These are phyloP conservation scores for Alternaria burnsii DNA, from an alignment of 2,329 filamentous ascomycete genomes.

Conservation along the genomic window DNA sequence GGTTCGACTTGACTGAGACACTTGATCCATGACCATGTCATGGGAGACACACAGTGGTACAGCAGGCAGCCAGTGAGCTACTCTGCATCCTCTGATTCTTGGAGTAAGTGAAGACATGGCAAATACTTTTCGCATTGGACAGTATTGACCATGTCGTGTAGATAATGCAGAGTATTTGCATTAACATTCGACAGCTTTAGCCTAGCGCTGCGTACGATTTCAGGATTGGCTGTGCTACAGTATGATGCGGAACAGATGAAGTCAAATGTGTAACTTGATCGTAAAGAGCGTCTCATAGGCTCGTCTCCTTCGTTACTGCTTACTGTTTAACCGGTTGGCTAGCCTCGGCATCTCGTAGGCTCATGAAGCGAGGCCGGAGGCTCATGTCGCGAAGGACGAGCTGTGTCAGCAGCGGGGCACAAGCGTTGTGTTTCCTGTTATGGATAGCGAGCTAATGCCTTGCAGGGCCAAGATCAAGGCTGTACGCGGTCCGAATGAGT, in stretches of 20 bases:
- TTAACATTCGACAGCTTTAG: slow-evolving; percentile 25
- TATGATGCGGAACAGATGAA: neutral
- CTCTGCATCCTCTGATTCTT: neutral
- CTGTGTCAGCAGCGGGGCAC: slow-evolving; percentile 33
- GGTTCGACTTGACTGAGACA: neutral
- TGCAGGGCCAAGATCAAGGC: slow-evolving; percentile 13
- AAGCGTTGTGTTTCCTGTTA: slow-evolving; percentile 7
- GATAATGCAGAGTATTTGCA: slow-evolving; percentile 10
- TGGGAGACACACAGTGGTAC: neutral
- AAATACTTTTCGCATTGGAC: neutral
- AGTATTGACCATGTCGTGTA: neutral
- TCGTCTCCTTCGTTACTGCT: slow-evolving; percentile 2
- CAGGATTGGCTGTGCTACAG: slow-evolving; percentile 6
- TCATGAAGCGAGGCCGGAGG: neutral
- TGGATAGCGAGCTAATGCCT: slow-evolving; percentile 17
- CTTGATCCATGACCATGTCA: neutral
- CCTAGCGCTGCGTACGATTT: slow-evolving; percentile 12
- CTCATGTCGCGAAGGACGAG: slow-evolving; percentile 22
- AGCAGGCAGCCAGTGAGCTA: neutral
- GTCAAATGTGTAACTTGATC: slow-evolving; percentile 14
- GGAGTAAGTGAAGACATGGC: neutral
- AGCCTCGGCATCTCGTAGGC: slow-evolving; percentile 4
- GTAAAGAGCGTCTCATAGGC: slow-evolving; percentile 10
- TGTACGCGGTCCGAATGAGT: neutral
- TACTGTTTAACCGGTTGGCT: slow-evolving; percentile 18